phyloP scores from a whole-genome alignment of 2,329 filamentous ascomycete genomes.

The Colletotrichum siamense region DNA sequence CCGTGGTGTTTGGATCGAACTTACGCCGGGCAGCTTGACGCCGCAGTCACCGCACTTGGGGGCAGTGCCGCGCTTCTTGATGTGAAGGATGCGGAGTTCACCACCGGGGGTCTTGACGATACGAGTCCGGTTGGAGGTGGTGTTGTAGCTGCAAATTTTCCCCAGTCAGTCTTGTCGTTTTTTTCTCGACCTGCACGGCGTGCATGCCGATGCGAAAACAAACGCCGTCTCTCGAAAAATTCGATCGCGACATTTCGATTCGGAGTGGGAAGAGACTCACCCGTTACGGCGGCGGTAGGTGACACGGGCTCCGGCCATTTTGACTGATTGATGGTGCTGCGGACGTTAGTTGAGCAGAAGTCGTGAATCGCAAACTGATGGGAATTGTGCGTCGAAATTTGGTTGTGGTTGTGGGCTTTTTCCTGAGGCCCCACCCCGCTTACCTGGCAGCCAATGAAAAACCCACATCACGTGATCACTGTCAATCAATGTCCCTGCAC shows the following conservation, averaged over 20 bases:
- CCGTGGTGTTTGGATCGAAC: constrained; percentile 47
- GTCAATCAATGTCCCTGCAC: no score
- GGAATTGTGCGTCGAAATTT: no score
- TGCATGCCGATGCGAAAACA: not conserved
- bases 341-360: constrained; percentile 33
- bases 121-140: constrained; percentile 94
- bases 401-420: not conserved
- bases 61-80: constrained; percentile 98
- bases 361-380: not conserved
- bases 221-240: not conserved
- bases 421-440: no score
- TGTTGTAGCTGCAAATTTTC: constrained; percentile 81
- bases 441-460: no score
- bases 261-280: constrained; percentile 56
- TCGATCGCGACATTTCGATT: not conserved
- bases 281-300: constrained; percentile 80
- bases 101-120: constrained; percentile 96
- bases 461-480: no score
- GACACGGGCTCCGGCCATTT: constrained; percentile 65
- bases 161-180: constrained; percentile 22
- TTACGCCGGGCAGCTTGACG: constrained; percentile 96
- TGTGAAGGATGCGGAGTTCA: constrained; percentile 94
- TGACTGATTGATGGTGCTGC: constrained; percentile 48
- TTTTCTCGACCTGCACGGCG: not conserved
- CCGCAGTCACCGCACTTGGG: constrained; percentile 99